phyloP scores from a whole-genome alignment of 139 green algal genomes.

The Nannochloris sp. region DNA sequence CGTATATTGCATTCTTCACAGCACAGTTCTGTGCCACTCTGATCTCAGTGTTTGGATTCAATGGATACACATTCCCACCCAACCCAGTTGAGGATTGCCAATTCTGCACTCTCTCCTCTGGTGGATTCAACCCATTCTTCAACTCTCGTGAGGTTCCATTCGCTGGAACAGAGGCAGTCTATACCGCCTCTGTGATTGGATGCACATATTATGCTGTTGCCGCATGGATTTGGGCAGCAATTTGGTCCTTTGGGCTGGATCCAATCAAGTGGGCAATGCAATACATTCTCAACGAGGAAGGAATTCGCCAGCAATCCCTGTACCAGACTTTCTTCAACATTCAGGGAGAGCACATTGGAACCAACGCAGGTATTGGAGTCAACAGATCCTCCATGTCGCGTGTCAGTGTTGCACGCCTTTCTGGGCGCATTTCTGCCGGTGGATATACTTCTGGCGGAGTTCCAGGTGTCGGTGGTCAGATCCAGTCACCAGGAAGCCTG shows the following conservation, averaged over 20 bases:
- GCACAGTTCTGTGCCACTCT: conserved; percentile 53
- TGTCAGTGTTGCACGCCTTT: conserved; percentile 1
- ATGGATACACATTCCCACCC: conserved; percentile 49
- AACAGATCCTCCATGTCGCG: conserved; percentile 22
- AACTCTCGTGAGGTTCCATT: conserved; percentile 35
- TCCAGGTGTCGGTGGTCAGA: conserved; percentile 26
- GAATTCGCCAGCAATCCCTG: conserved; percentile 38
- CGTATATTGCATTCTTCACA: conserved; percentile 65
- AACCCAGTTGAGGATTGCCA: conserved; percentile 31
- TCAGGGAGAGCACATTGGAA: conserved; percentile 24
- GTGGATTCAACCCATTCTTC: conserved; percentile 38
- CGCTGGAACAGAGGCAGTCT: conserved; percentile 41
- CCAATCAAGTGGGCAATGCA: conserved; percentile 63
- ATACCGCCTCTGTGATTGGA: conserved; percentile 56
- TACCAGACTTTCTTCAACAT: conserved; percentile 16
- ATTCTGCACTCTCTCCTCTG: conserved; percentile 45
- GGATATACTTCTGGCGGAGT: conserved; percentile 21
- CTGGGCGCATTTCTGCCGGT: neutral
- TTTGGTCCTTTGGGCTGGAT: conserved; percentile 70
- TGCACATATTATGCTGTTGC: conserved; percentile 67
- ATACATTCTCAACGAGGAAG: conserved; percentile 66
- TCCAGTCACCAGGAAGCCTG: conserved; percentile 20
- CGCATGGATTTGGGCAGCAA: conserved; percentile 67
- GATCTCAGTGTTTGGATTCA: conserved; percentile 61
- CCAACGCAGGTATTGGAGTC: conserved; percentile 16